A percentile compares a stretch with the other conserved stretches of the same genome.
Evolutionary conservation across 2,329 filamentous ascomycete genomes (phyloP).

Genomic region (Cercospora citrullina): DNA sequence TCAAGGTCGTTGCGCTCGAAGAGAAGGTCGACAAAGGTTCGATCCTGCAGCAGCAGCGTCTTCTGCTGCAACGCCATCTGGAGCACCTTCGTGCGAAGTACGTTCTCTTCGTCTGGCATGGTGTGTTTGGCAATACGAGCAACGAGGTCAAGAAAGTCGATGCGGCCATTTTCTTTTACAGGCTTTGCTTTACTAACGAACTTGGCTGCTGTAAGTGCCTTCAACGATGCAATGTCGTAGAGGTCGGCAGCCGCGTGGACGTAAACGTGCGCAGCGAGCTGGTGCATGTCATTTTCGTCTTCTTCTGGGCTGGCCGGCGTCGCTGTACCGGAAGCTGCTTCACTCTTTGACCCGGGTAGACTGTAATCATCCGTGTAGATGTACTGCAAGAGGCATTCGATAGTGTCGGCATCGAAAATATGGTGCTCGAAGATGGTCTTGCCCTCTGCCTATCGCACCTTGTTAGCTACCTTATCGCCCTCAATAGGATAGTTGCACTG

Average conservation of each 20-base stretch:
- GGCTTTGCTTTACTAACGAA: neutral
- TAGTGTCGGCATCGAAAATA: too few species aligned
- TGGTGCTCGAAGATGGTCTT: too few species aligned
- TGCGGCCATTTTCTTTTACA: neutral
- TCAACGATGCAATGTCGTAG: slow-evolving; percentile 20
- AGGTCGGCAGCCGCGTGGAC: slow-evolving; percentile 17
- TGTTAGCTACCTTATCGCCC: too few species aligned
- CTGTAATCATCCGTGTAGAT: too few species aligned
- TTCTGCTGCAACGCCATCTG: slow-evolving; percentile 1
- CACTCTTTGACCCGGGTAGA: too few species aligned
- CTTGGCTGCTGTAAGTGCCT: slow-evolving; percentile 11
- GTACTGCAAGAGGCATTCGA: too few species aligned
- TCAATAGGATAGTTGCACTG: too few species aligned
- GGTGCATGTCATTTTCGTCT: neutral
- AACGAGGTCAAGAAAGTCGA: neutral
- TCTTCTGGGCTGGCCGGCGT: too few species aligned
- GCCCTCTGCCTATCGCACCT: too few species aligned
- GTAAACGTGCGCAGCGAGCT: slow-evolving; percentile 15
- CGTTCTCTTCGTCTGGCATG: neutral
- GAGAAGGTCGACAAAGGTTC: slow-evolving; percentile 3
- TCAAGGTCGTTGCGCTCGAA: neutral
- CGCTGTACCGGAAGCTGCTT: too few species aligned
- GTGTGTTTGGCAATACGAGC: neutral
- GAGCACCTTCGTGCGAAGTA: slow-evolving; percentile 6
- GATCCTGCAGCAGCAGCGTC: neutral